Base-by-base conservation (phyloP, 2,329 filamentous ascomycete species). In the Aspergillus persii region DNA sequence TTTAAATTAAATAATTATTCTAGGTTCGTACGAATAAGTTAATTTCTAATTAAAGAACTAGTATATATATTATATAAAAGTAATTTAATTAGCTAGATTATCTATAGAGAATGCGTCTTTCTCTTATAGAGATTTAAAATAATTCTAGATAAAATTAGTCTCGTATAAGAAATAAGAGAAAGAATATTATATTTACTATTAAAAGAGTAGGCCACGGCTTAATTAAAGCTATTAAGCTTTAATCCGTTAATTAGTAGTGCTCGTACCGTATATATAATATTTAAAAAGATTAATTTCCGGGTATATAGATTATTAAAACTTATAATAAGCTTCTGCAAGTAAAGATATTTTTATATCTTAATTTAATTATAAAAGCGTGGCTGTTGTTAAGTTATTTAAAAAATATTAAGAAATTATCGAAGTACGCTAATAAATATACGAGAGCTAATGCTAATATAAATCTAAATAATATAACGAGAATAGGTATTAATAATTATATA, bases 401-500 rank as follows among this genome's bases (percentile, higher is more conserved):
- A 26, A 11, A 51, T 50, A 11, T 61, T 50, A 11, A 67, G 31
- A 39, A 61, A 67, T n/a, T 68, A 57, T n/a, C 54, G 58, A 15
- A 63, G 56, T 8, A 69, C 60, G 12, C 57, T 61, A 3, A 66
- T 47, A 4, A 57, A 55, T 6, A 53, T 62, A 48, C 57, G 52
- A 26, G 57, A 51, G 15, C 55, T 56, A 2, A 67, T 58, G 0
- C 63, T 58, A 58, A 62, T 26, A 56, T 65, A 63, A 8, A 65
- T 54, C 67, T 58, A 68, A 3, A 64, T 59, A n/a, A 69, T 63
- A 51, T 66, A 68, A 30, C 57, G 51, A 11, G 60, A 67, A 48
- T 67, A 68, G 0, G 55, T 49, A 63, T 68, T 62, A 48, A 68
- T 67, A 23, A 59, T 60, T 1, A 57, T 62, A 63, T 69, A 66